These are phyloP conservation scores for Wickerhamomyces sp. DNA, from an alignment of 1,139 yeast genomes.

Conservation along the genomic window DNA sequence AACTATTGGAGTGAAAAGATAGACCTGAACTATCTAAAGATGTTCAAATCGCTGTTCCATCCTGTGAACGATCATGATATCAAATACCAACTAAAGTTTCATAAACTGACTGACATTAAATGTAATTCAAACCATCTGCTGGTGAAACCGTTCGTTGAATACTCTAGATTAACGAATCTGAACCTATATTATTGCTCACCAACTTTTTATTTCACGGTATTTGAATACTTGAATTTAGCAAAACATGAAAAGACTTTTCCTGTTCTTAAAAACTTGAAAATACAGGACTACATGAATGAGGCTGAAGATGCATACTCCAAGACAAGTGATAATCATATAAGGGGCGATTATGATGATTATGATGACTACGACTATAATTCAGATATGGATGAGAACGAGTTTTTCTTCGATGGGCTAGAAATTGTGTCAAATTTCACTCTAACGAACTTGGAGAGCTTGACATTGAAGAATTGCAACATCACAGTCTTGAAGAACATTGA, in stretches of 20 bases:
- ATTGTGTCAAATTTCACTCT: slow-evolving; percentile 16
- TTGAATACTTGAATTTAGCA: slow-evolving; percentile 12
- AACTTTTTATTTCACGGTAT: slow-evolving; percentile 18
- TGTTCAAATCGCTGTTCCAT: slow-evolving; percentile 18
- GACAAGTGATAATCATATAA: slow-evolving; percentile 17
- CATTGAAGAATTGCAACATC: slow-evolving; percentile 20
- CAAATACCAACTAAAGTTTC: slow-evolving; percentile 10
- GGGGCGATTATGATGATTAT: slow-evolving; percentile 4
- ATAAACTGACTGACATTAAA: slow-evolving; percentile 13
- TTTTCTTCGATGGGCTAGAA: slow-evolving; percentile 23
- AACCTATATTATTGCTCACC: slow-evolving; percentile 22
- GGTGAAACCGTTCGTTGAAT: slow-evolving; percentile 10
- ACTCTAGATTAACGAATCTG: slow-evolving; percentile 10
- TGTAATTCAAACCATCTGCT: slow-evolving; percentile 21
- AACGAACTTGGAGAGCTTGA: slow-evolving; percentile 11
- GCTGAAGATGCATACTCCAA: slow-evolving; percentile 20
- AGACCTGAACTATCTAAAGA: slow-evolving; percentile 17
- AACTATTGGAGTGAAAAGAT: slow-evolving; percentile 11
- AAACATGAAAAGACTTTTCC: slow-evolving; percentile 15
- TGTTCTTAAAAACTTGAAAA: slow-evolving; percentile 11
- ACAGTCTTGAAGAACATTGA: slow-evolving; percentile 13
- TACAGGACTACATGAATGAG: slow-evolving; percentile 23
- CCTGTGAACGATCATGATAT: not conserved
- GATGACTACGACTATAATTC: slow-evolving; percentile 21
- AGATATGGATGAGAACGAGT: slow-evolving; percentile 24